phyloP scores from a whole-genome alignment of 2,329 filamentous ascomycete genomes.

The Periconia sp. region DNA sequence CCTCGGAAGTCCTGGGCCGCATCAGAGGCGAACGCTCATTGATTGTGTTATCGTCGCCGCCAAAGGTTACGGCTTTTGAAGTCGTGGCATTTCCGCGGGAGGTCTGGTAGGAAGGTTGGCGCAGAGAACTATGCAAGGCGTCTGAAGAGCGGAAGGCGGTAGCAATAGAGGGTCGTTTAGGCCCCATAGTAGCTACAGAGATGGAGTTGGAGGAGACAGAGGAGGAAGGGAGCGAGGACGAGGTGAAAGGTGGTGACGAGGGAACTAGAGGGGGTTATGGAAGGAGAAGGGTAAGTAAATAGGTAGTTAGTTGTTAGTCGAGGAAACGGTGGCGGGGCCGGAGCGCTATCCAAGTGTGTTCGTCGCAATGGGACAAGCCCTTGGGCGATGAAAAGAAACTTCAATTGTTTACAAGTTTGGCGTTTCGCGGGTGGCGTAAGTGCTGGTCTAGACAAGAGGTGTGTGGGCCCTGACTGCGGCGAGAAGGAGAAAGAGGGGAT shows the following conservation, averaged over 20 bases:
- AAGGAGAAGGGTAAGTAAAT: neutral
- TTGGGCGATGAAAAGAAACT: too few relatives aligned
- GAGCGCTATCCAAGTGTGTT: neutral
- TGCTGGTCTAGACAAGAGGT: too few relatives aligned
- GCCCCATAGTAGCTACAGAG: slow-evolving; percentile 9
- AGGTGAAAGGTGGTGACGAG: neutral
- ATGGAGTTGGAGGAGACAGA: neutral
- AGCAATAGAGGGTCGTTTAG: slow-evolving; percentile 8
- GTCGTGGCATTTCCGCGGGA: slow-evolving; percentile 9
- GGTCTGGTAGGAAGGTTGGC: slow-evolving; percentile 4
- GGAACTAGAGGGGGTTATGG: neutral
- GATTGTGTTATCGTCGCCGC: slow-evolving; percentile 31
- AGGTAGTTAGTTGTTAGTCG: neutral
- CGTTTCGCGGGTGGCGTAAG: too few relatives aligned
- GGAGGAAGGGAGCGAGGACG: neutral
- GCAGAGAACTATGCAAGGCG: neutral
- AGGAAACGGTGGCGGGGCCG: neutral
- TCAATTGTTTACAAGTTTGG: too few relatives aligned
- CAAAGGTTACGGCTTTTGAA: slow-evolving; percentile 40
- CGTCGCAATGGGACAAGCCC: neutral
- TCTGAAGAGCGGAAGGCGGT: neutral
- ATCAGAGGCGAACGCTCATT: slow-evolving; percentile 41
- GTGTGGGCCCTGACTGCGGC: too few relatives aligned
- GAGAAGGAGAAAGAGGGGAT: too few relatives aligned
- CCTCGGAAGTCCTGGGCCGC: slow-evolving; percentile 28